Evolutionary conservation across 2,329 filamentous ascomycete genomes (phyloP).

Genomic region (Cercospora nicotianae): DNA sequence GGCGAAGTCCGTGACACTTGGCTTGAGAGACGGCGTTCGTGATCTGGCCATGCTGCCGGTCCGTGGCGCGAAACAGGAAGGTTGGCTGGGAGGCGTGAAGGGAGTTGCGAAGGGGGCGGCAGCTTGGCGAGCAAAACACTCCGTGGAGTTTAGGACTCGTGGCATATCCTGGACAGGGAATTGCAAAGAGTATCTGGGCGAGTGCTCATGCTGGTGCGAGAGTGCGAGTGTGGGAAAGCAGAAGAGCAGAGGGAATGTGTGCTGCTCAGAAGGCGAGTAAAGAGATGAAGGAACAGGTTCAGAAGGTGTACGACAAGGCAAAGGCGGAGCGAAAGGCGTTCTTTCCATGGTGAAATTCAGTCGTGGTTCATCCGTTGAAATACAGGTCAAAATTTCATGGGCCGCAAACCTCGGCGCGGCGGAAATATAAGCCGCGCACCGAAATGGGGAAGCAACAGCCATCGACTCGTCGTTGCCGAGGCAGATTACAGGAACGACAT

Average conservation of each 20-base stretch:
- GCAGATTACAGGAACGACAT: background rate
- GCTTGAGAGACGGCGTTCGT: slow-evolving; percentile 77
- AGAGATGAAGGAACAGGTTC: background rate
- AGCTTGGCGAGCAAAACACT: slow-evolving; percentile 77
- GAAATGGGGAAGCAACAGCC: background rate
- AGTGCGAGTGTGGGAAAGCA: background rate
- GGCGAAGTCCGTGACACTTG: slow-evolving; percentile 59
- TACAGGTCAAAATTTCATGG: background rate
- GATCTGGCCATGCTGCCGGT: too few relatives aligned
- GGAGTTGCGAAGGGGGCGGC: slow-evolving; percentile 49
- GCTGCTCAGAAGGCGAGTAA: background rate
- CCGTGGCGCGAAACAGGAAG: slow-evolving; percentile 57
- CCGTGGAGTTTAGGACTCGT: slow-evolving; percentile 49
- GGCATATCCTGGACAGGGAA: background rate
- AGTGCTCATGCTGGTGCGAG: background rate
- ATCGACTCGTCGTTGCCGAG: background rate
- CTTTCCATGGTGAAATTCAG: background rate
- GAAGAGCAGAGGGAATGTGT: background rate
- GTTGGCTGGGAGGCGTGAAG: slow-evolving; percentile 30
- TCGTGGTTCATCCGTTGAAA: background rate
- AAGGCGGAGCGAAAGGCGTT: background rate
- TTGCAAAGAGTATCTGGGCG: background rate
- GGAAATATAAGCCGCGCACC: background rate
- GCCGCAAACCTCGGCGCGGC: background rate
- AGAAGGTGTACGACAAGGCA: background rate